phyloP scores from a whole-genome alignment of 2,329 filamentous ascomycete species.

The Verticillium longisporum region DNA sequence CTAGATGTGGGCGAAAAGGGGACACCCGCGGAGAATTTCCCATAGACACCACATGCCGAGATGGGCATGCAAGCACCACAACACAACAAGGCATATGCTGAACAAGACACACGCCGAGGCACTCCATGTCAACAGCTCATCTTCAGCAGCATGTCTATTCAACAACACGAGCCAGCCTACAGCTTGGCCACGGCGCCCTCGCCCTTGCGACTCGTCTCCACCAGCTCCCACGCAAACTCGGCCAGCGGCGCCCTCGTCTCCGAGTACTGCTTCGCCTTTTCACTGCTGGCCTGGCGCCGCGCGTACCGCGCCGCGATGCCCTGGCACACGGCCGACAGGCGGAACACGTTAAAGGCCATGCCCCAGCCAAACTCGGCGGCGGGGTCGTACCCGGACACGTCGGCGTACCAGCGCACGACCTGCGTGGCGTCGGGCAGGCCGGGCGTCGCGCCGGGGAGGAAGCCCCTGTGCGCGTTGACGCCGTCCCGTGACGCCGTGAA shows the following conservation, averaged over 20 bases:
- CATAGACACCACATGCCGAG: too few relatives aligned
- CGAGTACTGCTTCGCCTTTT: constrained; percentile 67
- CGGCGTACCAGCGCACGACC: constrained; percentile 33
- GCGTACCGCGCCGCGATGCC: constrained; percentile 90
- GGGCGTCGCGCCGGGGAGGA: constrained; percentile 55
- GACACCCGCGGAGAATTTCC: too few relatives aligned
- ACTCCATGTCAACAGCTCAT: too few relatives aligned
- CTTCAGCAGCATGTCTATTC: background rate
- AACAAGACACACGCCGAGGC: too few relatives aligned
- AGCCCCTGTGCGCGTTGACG: constrained; percentile 34
- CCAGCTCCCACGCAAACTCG: constrained; percentile 70
- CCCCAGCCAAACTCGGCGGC: constrained; percentile 53
- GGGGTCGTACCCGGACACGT: constrained; percentile 63
- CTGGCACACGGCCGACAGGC: constrained; percentile 61
- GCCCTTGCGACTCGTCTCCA: constrained; percentile 34
- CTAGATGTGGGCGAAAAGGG: too few relatives aligned
- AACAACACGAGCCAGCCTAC: background rate
- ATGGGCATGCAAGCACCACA: too few relatives aligned
- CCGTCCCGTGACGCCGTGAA: constrained; percentile 25
- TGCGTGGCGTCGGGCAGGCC: constrained; percentile 48
- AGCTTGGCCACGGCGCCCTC: constrained; percentile 15
- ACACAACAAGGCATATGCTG: too few relatives aligned
- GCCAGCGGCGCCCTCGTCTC: constrained; percentile 65
- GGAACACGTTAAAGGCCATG: constrained; percentile 53
- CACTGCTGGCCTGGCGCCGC: constrained; percentile 80